Conservation (phyloP, 2,329 filamentous ascomycete species). For the Talaromyces sp. region DNA sequence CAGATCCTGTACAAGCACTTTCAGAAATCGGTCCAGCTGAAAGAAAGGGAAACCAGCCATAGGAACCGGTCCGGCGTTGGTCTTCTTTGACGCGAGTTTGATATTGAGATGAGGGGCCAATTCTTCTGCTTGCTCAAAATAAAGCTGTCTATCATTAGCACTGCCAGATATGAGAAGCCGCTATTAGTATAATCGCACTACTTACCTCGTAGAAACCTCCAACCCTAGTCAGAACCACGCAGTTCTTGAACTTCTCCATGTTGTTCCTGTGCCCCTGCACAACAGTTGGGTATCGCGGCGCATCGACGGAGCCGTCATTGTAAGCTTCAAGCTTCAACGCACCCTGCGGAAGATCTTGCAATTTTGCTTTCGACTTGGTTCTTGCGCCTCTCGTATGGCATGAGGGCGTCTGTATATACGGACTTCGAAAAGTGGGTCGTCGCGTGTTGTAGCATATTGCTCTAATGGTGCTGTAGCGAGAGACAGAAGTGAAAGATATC, state of each 20-base stretch:
- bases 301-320: slow-evolving; percentile 40
- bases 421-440: slow-evolving; percentile 6
- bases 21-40: slow-evolving; percentile 88
- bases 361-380: slow-evolving; percentile 31
- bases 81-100: slow-evolving; percentile 77
- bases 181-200: neutral
- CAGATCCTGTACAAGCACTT: slow-evolving; percentile 84
- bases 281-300: slow-evolving; percentile 73
- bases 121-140: slow-evolving; percentile 92
- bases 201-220: slow-evolving; percentile 85
- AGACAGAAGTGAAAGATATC: slow-evolving; percentile 12
- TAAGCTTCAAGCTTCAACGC: slow-evolving; percentile 41
- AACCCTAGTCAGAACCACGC: slow-evolving; percentile 84
- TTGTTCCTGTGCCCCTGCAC: slow-evolving; percentile 81
- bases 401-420: slow-evolving; percentile 12
- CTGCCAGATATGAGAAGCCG: neutral
- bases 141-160: slow-evolving; percentile 51
- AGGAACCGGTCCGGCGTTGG: slow-evolving; percentile 69
- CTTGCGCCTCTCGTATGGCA: slow-evolving; percentile 28
- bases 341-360: slow-evolving; percentile 54
- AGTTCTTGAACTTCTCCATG: slow-evolving; percentile 86
- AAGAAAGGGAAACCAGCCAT: slow-evolving; percentile 96
- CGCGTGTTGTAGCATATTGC: slow-evolving; percentile 9
- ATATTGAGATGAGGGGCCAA: slow-evolving; percentile 80
- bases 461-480: neutral